phyloP scores from a whole-genome alignment of 371 early-diverging fungal species.

The Fennellomyces sp. region DNA sequence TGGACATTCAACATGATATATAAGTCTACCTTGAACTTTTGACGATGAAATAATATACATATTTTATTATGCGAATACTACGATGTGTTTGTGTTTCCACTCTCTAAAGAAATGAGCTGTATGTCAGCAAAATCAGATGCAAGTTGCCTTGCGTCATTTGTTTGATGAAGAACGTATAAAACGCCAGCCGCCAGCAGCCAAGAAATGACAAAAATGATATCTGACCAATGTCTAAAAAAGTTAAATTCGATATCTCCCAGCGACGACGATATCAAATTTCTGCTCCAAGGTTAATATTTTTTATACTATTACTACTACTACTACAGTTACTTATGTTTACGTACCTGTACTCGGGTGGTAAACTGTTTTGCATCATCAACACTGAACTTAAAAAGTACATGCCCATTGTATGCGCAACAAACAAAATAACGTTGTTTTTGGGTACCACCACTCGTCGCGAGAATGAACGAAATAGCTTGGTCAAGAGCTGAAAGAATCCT shows the following conservation, averaged over 20 bases:
- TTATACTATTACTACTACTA: background rate
- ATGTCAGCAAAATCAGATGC: slow-evolving; percentile 43
- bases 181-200: slow-evolving; percentile 68
- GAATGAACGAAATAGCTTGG: slow-evolving; percentile 71
- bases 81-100: background rate
- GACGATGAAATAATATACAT: no score
- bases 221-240: slow-evolving; percentile 94
- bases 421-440: slow-evolving; percentile 70
- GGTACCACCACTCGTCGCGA: slow-evolving; percentile 61
- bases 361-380: slow-evolving; percentile 86
- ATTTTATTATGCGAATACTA: no score
- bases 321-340: background rate
- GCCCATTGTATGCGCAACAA: slow-evolving; percentile 89
- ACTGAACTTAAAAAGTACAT: slow-evolving; percentile 91
- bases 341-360: slow-evolving; percentile 83
- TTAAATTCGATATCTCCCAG: slow-evolving; percentile 81
- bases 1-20: no score
- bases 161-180: slow-evolving; percentile 72
- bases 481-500: slow-evolving; percentile 80
- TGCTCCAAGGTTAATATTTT: slow-evolving; percentile 14
- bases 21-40: no score
- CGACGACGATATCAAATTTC: slow-evolving; percentile 78
- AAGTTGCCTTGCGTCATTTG: slow-evolving; percentile 47
- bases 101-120: slow-evolving; percentile 17
- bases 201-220: slow-evolving; percentile 86